Evolutionary conservation across 305 asterid species (phyloP), one percentile per base, ranked within the genome.

Genomic region (Petunia hybrid): DNA sequence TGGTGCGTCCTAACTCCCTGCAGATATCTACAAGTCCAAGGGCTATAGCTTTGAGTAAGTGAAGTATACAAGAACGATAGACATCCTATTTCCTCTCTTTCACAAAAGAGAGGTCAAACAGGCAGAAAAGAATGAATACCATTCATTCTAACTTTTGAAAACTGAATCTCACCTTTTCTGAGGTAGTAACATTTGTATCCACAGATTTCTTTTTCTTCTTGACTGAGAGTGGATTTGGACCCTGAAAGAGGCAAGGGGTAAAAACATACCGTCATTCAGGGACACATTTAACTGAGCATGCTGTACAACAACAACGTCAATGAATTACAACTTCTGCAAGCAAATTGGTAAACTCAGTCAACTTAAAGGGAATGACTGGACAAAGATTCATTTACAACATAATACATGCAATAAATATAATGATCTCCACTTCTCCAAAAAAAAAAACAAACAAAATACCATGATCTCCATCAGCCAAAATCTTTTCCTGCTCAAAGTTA

Each of bases 161-260:
- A 68, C 78, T 73, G 60, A 71, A 35, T 51, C 85, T 39, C 64
- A 87, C 99, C 98, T 92, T 89, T 79, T 53, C 87, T 14, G 88
- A 80, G 80, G 89, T 83, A 77, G 83, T 69, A 80, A 14, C 55
- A 67, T 83, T 81, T 71, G 84, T 69, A 77, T 80, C 79, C 57
- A 61, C 87, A 59, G 65, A 83, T 88, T 90, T 90, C 82, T 92
- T 93, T 79, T 92, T 93, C 93, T 90, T 92, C 88, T 86, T 93
- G 90, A 97, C 92, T 1, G 97, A 94, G 43, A 96, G 95, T 46
- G 99, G 99, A 80, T 94, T 94, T 22, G 97, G 98, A 78, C 97
- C 98, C 98, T 96, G 89, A 78, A 81, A 60, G 42, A 69, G 56
- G 80, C 71, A 64, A 84, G 71, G 81, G 45, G 59, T 80, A 70